phyloP scores from a whole-genome alignment of 2,329 filamentous ascomycete species.

The Arthrobotrys iridis region DNA sequence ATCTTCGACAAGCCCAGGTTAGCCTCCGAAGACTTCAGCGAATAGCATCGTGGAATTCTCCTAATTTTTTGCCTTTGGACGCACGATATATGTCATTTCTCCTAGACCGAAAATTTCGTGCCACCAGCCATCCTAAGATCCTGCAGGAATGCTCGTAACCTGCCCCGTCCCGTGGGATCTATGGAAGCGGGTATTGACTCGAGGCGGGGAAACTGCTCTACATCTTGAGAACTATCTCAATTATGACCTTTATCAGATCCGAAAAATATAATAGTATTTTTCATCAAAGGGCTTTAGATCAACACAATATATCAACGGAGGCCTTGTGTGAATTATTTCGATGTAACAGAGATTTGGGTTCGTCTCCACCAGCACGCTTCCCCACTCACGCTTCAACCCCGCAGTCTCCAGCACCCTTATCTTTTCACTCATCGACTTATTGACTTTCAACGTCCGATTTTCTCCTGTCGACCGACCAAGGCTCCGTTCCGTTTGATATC shows the following conservation, averaged over 20 bases:
- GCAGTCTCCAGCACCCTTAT: neutral
- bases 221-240: no score
- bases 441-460: neutral
- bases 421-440: no score
- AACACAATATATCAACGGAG: slow-evolving; percentile 9
- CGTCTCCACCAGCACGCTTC: slow-evolving; percentile 13
- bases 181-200: neutral
- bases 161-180: neutral
- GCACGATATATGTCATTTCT: slow-evolving; percentile 18
- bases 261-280: no score
- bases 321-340: neutral
- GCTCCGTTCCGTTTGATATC: slow-evolving; percentile 14
- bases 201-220: neutral
- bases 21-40: slow-evolving; percentile 39
- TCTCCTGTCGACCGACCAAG: slow-evolving; percentile 1
- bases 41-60: slow-evolving; percentile 12
- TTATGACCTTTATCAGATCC: no score
- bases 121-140: neutral
- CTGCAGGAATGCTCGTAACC: neutral
- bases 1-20: slow-evolving; percentile 46
- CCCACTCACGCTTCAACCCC: neutral
- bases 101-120: slow-evolving; percentile 3
- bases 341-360: slow-evolving; percentile 2
- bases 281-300: no score
- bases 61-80: neutral